A percentile compares a stretch with the other conserved stretches of the same genome.
These are phyloP conservation scores for Achlya hypogyna DNA, from an alignment of 352 stramenopile genomes.

Conservation along the genomic window DNA sequence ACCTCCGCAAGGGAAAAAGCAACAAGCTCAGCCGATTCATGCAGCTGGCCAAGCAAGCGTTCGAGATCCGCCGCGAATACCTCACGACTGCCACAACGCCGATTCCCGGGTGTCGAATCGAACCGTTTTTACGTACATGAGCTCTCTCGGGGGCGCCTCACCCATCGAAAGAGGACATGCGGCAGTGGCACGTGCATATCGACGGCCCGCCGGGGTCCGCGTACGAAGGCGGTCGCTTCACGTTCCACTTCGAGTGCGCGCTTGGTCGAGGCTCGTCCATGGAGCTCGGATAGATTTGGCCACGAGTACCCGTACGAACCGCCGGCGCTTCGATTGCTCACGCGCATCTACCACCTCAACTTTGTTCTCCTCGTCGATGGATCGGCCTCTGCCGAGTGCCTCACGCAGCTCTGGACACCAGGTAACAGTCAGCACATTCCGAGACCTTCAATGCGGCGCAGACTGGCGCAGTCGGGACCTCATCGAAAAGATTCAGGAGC, in stretches of 20 bases:
- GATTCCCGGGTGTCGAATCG: conserved; percentile 27
- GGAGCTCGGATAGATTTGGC: conserved; percentile 26
- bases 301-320: conserved; percentile 53
- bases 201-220: conserved; percentile 29
- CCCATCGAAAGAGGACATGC: background rate
- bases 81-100: conserved; percentile 29
- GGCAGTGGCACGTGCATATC: conserved; percentile 49
- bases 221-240: conserved; percentile 39
- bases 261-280: background rate
- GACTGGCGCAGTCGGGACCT: conserved; percentile 47
- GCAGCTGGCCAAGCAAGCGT: conserved; percentile 51
- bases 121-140: conserved; percentile 31
- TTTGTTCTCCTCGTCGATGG: conserved; percentile 57
- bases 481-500: conserved; percentile 25
- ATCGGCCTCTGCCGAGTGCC: conserved; percentile 33
- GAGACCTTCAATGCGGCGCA: background rate
- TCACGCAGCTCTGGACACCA: conserved; percentile 38
- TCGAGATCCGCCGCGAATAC: conserved; percentile 41
- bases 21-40: conserved; percentile 53
- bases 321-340: conserved; percentile 33
- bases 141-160: background rate
- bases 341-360: conserved; percentile 63
- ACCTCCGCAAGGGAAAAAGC: conserved; percentile 43
- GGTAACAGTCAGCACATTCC: background rate
- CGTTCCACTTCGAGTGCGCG: conserved; percentile 35